Base-by-base conservation (phyloP, 768 basidiomycete genomes). In the Naganishia friedmannii region DNA sequence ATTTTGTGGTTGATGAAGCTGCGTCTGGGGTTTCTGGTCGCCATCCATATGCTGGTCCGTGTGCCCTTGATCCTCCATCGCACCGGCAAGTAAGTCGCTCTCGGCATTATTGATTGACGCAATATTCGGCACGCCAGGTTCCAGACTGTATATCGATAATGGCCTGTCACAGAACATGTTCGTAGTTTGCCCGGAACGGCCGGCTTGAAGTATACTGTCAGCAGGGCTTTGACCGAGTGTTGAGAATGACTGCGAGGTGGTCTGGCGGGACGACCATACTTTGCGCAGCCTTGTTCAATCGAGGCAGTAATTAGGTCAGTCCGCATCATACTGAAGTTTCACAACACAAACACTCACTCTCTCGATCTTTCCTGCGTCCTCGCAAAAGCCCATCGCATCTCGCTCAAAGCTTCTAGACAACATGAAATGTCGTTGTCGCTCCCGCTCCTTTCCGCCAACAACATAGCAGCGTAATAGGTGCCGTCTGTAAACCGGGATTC, bases 401-500 rank as follows among this genome's bases (percentile, higher is more conserved):
- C 87, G 3, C 85, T 79, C n/a, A 95, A 84, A 10, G 91, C 92
- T 6, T 85, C 83, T 4, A 93, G 82, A 76, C 91, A 94, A 29
- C 83, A 70, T 34, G 83, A 78, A 26, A 84, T 81, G 66, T 87
- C 85, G 21, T 88, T 87, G 5, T 86, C 83, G 19, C 82, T 71
- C 10, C 85, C 87, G 9, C 82, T 78, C 69, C 86, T 87, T 42
- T 81, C 75, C 0, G 90, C 90, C 7, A 91, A 85, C 46, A 93
- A 82, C 72, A 89, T 86, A 1, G 88, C 92, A 3, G 91, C 90
- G 75, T 89, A 94, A 84, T 89, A 95, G 75, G 89, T 91, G 3
- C 93, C 93, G 75, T 95, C 93, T 73, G 42, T 0, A 4, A 37
- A 0, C 45, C 65, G 21, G 4, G 2, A 15, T 42, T 39, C 9